Evolutionary conservation across 768 basidiomycete species (phyloP).

Genomic region (Termitomyces sp.): DNA sequence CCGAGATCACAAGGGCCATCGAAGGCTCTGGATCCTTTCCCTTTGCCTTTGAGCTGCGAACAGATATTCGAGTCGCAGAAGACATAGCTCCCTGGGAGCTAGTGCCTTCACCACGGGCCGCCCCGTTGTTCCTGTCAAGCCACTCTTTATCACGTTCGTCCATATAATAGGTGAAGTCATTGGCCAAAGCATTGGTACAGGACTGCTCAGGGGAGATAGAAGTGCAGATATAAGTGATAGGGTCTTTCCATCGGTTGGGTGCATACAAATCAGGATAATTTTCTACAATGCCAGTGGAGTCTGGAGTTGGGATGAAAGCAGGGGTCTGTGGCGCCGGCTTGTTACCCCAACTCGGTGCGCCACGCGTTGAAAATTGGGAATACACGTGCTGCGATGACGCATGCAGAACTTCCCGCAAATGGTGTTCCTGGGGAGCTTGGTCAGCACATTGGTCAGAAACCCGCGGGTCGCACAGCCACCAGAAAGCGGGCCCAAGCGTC

Average conservation of each 20-base stretch:
- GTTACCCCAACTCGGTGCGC: background rate
- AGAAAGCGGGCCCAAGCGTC: conserved; percentile 37
- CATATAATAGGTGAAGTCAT: conserved; percentile 87
- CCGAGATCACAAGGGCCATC: conserved; percentile 62
- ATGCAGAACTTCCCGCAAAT: conserved; percentile 46
- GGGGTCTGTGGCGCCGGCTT: conserved; percentile 30
- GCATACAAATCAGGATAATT: conserved; percentile 80
- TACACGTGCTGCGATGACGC: conserved; percentile 23
- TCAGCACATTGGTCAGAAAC: conserved; percentile 42
- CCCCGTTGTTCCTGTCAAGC: conserved; percentile 88
- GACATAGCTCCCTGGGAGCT: background rate
- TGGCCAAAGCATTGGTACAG: conserved; percentile 52
- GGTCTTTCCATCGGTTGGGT: conserved; percentile 69
- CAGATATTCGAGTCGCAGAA: background rate
- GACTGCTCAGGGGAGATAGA: conserved; percentile 86
- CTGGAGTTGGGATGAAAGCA: conserved; percentile 90
- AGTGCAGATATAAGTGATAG: conserved; percentile 71
- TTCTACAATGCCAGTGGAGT: conserved; percentile 74
- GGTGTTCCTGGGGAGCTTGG: conserved; percentile 46
- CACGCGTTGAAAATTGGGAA: conserved; percentile 16
- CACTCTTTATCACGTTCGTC: conserved; percentile 95
- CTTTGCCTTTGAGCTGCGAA: conserved; percentile 52
- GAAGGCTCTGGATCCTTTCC: conserved; percentile 76
- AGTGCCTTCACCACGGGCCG: conserved; percentile 50
- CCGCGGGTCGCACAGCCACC: conserved; percentile 51